These are phyloP conservation scores for Fulvia fulva DNA, from an alignment of 2,329 filamentous ascomycete species.

Conservation along the genomic window DNA sequence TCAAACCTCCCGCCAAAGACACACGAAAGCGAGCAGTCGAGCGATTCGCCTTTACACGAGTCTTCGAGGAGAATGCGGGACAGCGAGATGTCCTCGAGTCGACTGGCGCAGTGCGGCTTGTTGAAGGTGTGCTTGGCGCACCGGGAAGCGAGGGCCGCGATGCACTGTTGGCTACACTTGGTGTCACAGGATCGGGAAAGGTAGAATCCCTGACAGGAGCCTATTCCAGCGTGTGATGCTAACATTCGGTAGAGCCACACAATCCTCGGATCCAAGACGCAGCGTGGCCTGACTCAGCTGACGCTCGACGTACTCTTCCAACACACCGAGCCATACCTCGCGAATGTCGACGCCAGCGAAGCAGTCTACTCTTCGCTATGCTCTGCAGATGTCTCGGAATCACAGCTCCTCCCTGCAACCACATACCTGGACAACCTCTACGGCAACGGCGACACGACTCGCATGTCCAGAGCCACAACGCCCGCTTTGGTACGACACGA, in stretches of 20 bases:
- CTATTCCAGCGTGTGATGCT: not conserved
- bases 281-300: constrained; percentile 88
- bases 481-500: constrained; percentile 43
- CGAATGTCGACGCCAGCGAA: constrained; percentile 54
- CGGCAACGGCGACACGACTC: constrained; percentile 56
- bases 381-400: constrained; percentile 75
- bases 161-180: constrained; percentile 83
- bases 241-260: constrained; percentile 71
- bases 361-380: constrained; percentile 69
- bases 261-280: constrained; percentile 79
- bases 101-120: constrained; percentile 67
- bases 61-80: constrained; percentile 81
- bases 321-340: constrained; percentile 69
- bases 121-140: constrained; percentile 75
- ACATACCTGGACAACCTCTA: constrained; percentile 77
- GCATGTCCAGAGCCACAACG: constrained; percentile 42
- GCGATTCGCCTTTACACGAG: constrained; percentile 87
- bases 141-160: constrained; percentile 76
- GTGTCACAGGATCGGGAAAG: constrained; percentile 95
- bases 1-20: constrained; percentile 68
- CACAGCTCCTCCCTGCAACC: constrained; percentile 67
- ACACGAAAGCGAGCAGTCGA: constrained; percentile 81
- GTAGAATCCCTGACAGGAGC: constrained; percentile 43
- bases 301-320: constrained; percentile 85
- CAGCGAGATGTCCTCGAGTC: constrained; percentile 85